These are phyloP conservation scores for Rhodomyrtus psidioides DNA, from an alignment of 441 rosid genomes.

Conservation along the genomic window DNA sequence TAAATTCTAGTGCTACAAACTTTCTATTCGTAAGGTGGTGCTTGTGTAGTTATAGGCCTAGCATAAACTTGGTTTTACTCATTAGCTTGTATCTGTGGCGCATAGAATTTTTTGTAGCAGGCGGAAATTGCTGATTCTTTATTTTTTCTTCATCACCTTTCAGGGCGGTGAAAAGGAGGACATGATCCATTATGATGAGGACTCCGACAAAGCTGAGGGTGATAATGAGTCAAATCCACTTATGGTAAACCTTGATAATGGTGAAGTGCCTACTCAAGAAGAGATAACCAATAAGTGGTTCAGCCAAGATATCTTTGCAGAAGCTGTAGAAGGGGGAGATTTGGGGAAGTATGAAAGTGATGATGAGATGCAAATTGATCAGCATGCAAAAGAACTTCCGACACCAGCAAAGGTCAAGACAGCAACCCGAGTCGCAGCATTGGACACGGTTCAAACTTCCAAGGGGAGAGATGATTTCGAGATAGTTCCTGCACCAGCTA, in stretches of 20 bases:
- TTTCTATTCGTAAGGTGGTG: neutral
- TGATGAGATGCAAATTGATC: constrained; percentile 38
- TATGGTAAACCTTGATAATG: constrained; percentile 59
- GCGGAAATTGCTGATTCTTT: neutral
- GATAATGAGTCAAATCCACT: constrained; percentile 79
- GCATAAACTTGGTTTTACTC: neutral
- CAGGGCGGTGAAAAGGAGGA: constrained; percentile 51
- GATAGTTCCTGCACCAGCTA: constrained; percentile 72
- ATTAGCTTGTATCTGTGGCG: neutral
- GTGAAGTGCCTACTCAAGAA: constrained; percentile 50
- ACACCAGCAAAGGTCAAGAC: constrained; percentile 22
- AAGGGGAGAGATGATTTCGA: constrained; percentile 58
- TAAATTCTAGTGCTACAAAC: neutral
- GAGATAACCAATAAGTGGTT: constrained; percentile 84
- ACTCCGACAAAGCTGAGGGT: constrained; percentile 56
- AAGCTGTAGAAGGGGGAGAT: constrained; percentile 81
- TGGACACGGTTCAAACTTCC: constrained; percentile 11
- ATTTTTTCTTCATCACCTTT: constrained; percentile 4
- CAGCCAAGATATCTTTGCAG: constrained; percentile 73
- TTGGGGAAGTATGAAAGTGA: constrained; percentile 44
- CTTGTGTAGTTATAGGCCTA: neutral
- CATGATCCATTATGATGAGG: constrained; percentile 39
- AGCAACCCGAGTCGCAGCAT: constrained; percentile 5
- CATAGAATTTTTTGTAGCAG: neutral
- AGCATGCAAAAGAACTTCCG: constrained; percentile 8